These are phyloP conservation scores for Penicillium janthinellum DNA, from an alignment of 2,329 filamentous ascomycete genomes.

Conservation along the genomic window DNA sequence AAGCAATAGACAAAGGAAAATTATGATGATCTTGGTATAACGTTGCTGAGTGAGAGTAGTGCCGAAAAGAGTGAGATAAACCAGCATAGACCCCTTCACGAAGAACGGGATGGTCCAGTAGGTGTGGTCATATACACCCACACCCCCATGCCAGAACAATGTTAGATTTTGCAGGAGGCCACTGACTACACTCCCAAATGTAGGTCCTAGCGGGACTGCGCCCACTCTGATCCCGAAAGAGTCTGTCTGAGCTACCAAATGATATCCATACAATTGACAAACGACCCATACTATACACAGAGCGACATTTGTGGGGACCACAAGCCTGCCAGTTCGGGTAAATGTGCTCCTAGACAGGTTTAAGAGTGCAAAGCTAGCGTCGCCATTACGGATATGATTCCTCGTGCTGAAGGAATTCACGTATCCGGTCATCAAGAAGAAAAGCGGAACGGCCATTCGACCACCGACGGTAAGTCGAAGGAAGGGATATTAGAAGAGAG, in stretches of 20 bases:
- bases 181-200: conserved; percentile 15
- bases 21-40: conserved; percentile 39
- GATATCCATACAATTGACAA: conserved; percentile 26
- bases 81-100: conserved; percentile 45
- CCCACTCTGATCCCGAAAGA: conserved; percentile 27
- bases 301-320: conserved; percentile 28
- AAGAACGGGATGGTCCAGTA: conserved; percentile 49
- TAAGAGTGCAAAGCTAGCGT: conserved; percentile 24
- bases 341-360: conserved; percentile 22
- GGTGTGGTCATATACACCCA: conserved; percentile 46
- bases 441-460: conserved; percentile 30
- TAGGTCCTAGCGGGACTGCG: conserved; percentile 17
- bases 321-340: conserved; percentile 20
- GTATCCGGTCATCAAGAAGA: conserved; percentile 35
- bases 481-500: conserved; percentile 31
- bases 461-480: conserved; percentile 29
- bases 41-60: conserved; percentile 42
- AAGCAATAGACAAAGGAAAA: conserved; percentile 43
- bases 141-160: conserved; percentile 41
- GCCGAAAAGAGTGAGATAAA: conserved; percentile 47
- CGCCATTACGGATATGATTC: conserved; percentile 25
- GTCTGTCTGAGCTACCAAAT: conserved; percentile 25
- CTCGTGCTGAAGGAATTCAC: conserved; percentile 33
- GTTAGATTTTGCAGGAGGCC: conserved; percentile 23
- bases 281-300: conserved; percentile 29